These are phyloP conservation scores for Cercophora sp. DNA, from an alignment of 495 filamentous ascomycete genomes.

Conservation along the genomic window DNA sequence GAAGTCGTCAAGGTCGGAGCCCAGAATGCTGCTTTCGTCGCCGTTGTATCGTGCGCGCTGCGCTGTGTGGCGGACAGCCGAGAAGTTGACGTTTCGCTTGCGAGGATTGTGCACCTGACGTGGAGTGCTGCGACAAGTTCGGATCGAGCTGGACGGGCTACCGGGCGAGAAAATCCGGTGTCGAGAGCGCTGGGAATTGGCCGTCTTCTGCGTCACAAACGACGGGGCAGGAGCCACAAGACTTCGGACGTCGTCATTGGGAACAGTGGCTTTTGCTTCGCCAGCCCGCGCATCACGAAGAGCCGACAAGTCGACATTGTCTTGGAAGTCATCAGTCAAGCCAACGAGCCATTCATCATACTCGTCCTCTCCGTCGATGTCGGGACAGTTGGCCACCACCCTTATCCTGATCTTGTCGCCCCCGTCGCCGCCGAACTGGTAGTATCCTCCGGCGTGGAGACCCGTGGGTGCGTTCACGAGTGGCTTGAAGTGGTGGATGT, in stretches of 20 bases:
- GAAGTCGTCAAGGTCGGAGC: no score
- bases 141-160: constrained; percentile 57
- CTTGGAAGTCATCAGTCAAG: no score
- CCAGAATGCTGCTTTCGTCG: no score
- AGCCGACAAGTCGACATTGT: constrained; percentile 64
- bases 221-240: constrained; percentile 14
- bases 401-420: constrained; percentile 61
- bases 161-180: constrained; percentile 30
- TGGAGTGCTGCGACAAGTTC: constrained; percentile 47
- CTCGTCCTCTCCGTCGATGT: constrained; percentile 24
- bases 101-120: constrained; percentile 53
- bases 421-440: constrained; percentile 45
- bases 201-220: constrained; percentile 23
- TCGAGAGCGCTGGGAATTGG: constrained; percentile 16
- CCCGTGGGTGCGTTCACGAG: constrained; percentile 22
- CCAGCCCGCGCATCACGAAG: constrained; percentile 40
- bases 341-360: no score
- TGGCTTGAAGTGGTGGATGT: constrained; percentile 75
- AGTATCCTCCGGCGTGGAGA: constrained; percentile 45
- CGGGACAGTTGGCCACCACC: constrained; percentile 57
- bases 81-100: constrained; percentile 40
- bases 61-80: background rate
- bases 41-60: no score
- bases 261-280: constrained; percentile 62
- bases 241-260: constrained; percentile 38